Percentiles rank a stretch among this genome's conserved stretches.
phyloP scores from a whole-genome alignment of 2,329 filamentous ascomycete species.

The Harringtonia lauricola region DNA sequence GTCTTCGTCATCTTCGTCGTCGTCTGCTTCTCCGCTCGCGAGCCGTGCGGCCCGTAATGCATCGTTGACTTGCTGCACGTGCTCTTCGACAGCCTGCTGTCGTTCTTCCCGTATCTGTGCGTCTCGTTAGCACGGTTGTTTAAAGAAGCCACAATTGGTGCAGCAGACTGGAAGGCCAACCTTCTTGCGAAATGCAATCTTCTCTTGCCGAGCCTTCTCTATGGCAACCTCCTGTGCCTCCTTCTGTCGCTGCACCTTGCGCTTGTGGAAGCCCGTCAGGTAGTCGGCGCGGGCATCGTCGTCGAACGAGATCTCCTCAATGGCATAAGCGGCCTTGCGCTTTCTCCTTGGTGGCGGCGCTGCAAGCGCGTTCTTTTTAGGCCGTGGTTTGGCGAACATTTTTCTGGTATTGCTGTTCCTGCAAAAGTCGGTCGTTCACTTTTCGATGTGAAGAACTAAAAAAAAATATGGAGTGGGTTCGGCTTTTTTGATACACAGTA shows the following conservation, averaged over 20 bases:
- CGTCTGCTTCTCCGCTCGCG: constrained; percentile 28
- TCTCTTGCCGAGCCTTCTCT: constrained; percentile 68
- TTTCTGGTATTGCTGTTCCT: neutral
- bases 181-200: constrained; percentile 61
- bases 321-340: constrained; percentile 45
- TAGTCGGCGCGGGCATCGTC: constrained; percentile 69
- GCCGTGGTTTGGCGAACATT: constrained; percentile 44
- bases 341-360: constrained; percentile 47
- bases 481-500: neutral
- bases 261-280: constrained; percentile 92
- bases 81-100: constrained; percentile 68
- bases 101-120: constrained; percentile 73
- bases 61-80: constrained; percentile 66
- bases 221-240: constrained; percentile 72
- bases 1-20: constrained; percentile 33
- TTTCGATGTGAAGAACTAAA: neutral
- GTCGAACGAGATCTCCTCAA: constrained; percentile 84
- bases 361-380: constrained; percentile 41
- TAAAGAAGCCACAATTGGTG: no score
- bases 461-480: neutral
- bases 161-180: constrained; percentile 20
- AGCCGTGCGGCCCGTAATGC: constrained; percentile 53
- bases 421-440: neutral
- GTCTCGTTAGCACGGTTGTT: neutral
- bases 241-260: constrained; percentile 77